phyloP scores from a whole-genome alignment of 495 filamentous ascomycete species.

The Thozetella sp. region DNA sequence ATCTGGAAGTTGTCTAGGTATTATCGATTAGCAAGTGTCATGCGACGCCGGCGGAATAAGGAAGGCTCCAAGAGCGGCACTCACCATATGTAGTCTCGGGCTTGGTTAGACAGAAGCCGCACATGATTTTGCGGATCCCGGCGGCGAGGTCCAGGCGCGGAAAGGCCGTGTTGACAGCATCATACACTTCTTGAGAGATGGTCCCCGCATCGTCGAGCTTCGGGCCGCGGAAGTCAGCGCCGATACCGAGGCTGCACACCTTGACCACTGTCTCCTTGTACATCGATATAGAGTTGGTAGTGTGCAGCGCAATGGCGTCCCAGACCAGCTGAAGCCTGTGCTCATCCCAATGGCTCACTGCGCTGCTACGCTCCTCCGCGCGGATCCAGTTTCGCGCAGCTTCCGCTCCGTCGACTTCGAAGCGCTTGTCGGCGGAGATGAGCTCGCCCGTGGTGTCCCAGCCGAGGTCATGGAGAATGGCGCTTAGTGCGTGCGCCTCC shows the following conservation, averaged over 20 bases:
- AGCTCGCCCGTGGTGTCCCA: constrained; percentile 16
- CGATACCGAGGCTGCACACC: background rate
- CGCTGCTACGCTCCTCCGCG: background rate
- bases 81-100: constrained; percentile 44
- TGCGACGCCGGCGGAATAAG: background rate
- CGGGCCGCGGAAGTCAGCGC: background rate
- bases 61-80: no score
- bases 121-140: constrained; percentile 34
- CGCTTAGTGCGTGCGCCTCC: constrained; percentile 20
- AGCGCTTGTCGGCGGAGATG: constrained; percentile 18
- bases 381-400: constrained; percentile 8
- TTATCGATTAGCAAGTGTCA: background rate
- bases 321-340: constrained; percentile 41
- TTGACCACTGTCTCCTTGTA: constrained; percentile 39
- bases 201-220: background rate
- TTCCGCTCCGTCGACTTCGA: constrained; percentile 29
- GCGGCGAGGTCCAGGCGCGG: constrained; percentile 28
- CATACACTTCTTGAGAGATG: constrained; percentile 28
- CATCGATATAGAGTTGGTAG: constrained; percentile 33
- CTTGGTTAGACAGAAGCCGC: constrained; percentile 44
- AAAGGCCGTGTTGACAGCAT: constrained; percentile 25
- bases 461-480: constrained; percentile 20
- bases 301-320: constrained; percentile 54
- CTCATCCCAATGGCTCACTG: constrained; percentile 26
- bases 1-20: constrained; percentile 39